A percentile compares a stretch with the other conserved stretches of the same genome.
Conservation (phyloP, 2,329 filamentous ascomycete species). For the Akanthomyces uredinophilus region DNA sequence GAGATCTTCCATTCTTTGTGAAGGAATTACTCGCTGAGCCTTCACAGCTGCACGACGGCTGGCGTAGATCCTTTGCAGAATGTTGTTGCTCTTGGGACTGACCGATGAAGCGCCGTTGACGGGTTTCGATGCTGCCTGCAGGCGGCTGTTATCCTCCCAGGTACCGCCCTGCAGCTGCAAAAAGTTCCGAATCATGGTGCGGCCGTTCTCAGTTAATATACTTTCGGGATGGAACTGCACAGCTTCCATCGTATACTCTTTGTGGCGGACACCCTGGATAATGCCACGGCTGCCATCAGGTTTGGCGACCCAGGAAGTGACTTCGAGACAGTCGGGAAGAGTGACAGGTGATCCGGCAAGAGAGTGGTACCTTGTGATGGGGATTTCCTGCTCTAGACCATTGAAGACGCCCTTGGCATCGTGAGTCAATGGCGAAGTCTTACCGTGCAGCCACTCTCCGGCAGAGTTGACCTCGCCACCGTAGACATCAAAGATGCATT, state of each 20-base stretch:
- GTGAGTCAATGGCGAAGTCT: conserved; percentile 86
- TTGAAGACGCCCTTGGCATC: conserved; percentile 89
- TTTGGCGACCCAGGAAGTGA: conserved; percentile 82
- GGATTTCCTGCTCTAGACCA: conserved; percentile 71
- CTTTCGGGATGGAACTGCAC: conserved; percentile 98
- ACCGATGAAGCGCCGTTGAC: conserved; percentile 23
- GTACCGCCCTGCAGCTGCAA: conserved; percentile 81
- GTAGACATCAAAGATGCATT: conserved; percentile 94
- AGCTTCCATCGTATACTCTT: conserved; percentile 83
- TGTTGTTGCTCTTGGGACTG: conserved; percentile 65
- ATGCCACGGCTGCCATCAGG: conserved; percentile 75
- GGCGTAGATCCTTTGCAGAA: conserved; percentile 85
- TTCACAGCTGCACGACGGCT: conserved; percentile 71
- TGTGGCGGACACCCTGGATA: conserved; percentile 96
- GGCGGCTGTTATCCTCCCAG: conserved; percentile 72
- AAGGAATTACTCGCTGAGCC: conserved; percentile 78
- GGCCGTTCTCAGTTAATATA: conserved; percentile 85
- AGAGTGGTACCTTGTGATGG: conserved; percentile 93
- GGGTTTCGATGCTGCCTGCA: conserved; percentile 36
- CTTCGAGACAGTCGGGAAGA: conserved; percentile 77
- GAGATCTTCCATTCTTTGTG: conserved; percentile 74
- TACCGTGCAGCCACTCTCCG: conserved; percentile 94
- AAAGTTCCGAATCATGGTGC: conserved; percentile 90
- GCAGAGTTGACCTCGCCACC: conserved; percentile 88
- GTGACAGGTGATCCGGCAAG: conserved; percentile 87